Percentiles rank a stretch among this genome's conserved stretches.
phyloP scores from a whole-genome alignment of 108 stramenopile species.

The Epithemia pelagica region DNA sequence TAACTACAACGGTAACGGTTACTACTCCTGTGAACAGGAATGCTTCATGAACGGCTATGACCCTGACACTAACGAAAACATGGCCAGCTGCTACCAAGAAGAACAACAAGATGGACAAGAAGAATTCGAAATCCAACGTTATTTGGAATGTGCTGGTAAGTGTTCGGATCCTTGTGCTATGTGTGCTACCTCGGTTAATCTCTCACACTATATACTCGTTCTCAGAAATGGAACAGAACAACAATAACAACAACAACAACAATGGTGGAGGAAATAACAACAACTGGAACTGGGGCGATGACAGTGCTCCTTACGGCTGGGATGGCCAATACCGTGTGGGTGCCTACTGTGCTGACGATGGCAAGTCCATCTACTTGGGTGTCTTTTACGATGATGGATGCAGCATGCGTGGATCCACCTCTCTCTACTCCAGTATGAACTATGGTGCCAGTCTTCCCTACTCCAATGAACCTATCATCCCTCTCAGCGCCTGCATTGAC shows the following conservation, averaged over 20 bases:
- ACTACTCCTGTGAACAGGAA: slow-evolving; percentile 22
- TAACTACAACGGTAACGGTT: slow-evolving; percentile 48
- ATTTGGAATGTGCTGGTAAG: slow-evolving; percentile 51
- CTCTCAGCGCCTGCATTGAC: slow-evolving; percentile 42
- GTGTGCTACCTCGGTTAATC: too few species aligned
- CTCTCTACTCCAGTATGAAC: slow-evolving; percentile 46
- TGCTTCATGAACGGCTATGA: background rate
- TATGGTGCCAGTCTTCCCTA: slow-evolving; percentile 61
- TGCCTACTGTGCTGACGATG: slow-evolving; percentile 65
- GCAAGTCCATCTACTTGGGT: slow-evolving; percentile 61
- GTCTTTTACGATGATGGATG: slow-evolving; percentile 71
- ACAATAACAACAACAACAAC: slow-evolving; percentile 41
- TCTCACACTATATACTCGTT: too few species aligned
- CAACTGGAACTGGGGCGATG: slow-evolving; percentile 37
- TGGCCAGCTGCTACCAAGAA: slow-evolving; percentile 37
- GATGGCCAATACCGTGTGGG: slow-evolving; percentile 53
- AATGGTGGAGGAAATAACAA: slow-evolving; percentile 43
- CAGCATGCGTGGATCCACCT: slow-evolving; percentile 37
- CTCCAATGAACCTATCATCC: slow-evolving; percentile 38
- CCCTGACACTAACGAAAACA: slow-evolving; percentile 40
- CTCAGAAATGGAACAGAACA: slow-evolving; percentile 34
- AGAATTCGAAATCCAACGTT: slow-evolving; percentile 37
- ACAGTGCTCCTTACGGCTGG: slow-evolving; percentile 20
- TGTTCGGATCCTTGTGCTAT: too few species aligned
- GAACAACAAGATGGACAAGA: slow-evolving; percentile 36